Conservation (phyloP, 2,329 filamentous ascomycete species). For the Paraphaeosphaeria minitans region DNA sequence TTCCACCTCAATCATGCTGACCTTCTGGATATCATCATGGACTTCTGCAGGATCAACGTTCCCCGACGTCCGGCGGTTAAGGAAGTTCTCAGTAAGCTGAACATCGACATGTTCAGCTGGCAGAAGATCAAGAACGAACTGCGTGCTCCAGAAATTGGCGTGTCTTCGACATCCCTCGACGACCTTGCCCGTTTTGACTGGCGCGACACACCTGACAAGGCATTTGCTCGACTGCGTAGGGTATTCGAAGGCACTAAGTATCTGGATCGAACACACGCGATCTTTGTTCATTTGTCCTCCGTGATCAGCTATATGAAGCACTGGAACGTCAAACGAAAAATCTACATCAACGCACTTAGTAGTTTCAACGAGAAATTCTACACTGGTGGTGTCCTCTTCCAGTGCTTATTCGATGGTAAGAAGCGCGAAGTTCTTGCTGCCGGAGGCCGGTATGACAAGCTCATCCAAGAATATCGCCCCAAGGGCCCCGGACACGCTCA, state of each 20-base stretch:
- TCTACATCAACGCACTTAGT: conserved; percentile 83
- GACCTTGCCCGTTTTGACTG: conserved; percentile 93
- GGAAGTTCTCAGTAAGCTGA: conserved; percentile 83
- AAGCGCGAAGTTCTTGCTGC: conserved; percentile 85
- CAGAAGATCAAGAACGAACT: conserved; percentile 82
- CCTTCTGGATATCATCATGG: conserved; percentile 84
- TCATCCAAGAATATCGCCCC: conserved; percentile 83
- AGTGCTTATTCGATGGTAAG: conserved; percentile 86
- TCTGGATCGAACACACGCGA: conserved; percentile 56
- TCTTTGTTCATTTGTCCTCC: conserved; percentile 78
- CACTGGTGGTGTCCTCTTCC: conserved; percentile 77
- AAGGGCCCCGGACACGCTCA: conserved; percentile 64
- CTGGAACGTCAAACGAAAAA: conserved; percentile 74
- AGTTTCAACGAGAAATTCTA: conserved; percentile 94
- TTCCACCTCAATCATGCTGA: conserved; percentile 91
- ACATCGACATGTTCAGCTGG: conserved; percentile 81
- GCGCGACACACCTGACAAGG: conserved; percentile 74
- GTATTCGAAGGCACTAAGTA: conserved; percentile 62
- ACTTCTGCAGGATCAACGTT: conserved; percentile 79
- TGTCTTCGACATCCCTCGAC: conserved; percentile 87
- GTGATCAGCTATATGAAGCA: conserved; percentile 77
- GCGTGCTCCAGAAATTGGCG: conserved; percentile 77
- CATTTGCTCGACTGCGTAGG: conserved; percentile 65
- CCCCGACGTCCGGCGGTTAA: conserved; percentile 74
- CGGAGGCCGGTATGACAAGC: conserved; percentile 87